Evolutionary conservation across 2,329 filamentous ascomycete genomes (phyloP), one percentile per base, ranked within the genome.

Genomic region (Sporothrix variecibatus): DNA sequence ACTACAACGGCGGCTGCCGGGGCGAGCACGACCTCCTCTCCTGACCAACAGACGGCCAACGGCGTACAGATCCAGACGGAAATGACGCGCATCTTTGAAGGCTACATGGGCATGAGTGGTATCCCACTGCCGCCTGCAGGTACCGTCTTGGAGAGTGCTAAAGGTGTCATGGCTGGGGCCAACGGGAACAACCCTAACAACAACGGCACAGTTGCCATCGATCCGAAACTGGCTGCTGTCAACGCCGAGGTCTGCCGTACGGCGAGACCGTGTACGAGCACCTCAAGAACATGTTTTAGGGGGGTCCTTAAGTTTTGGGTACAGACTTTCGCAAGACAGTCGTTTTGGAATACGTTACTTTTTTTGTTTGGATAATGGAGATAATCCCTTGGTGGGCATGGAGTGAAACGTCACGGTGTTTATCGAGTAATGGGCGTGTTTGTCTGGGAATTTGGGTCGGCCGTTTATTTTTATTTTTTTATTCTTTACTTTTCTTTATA

Each of bases 31-130:
- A 31, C 64, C 2, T 51, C 69, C 0, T 49, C 62, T 49, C 31
- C 62, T 26, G 58, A 51, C 28, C 49, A 62, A 34, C 77, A 78
- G n/a, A 72, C 74, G 38, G 77, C 79, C 58, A 89, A 88, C 38
- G 87, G 87, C 4, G 76, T 83, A 38, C 84, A 83, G 76, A 84
- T 90, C 51, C 86, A 87, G 73, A 85, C 77, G 28, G 88, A 90
- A 77, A 87, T 90, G 85, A 86, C 84, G 15, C 83, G 84, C 26
- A 84, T 86, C 23, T 86, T 82, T 68, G 84, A 86, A 74, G 82
- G 80, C 1, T 84, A 84, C 60, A 79, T 77, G 53, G 77, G 78
- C 56, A 75, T 78, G 75, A 75, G 75, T 60, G 75, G 76, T 4
- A 73, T 75, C 23, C 73, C 72, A 15, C 60, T 69, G 40, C 53